Evolutionary conservation across 768 basidiomycete genomes (phyloP).

Genomic region (Amylocystis lapponica): DNA sequence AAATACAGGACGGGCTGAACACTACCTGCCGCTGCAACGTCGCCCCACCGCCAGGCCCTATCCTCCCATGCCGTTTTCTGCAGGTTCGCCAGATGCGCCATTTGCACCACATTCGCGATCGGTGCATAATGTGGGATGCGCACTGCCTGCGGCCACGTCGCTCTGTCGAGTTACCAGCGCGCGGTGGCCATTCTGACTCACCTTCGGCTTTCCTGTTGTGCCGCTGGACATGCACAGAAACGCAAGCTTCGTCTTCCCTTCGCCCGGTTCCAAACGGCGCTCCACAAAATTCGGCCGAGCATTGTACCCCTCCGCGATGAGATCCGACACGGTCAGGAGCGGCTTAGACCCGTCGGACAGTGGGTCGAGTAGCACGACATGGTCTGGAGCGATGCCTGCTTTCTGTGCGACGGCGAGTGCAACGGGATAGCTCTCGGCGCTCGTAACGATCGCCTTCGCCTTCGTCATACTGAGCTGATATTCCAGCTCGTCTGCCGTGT

Average conservation of each 20-base stretch:
- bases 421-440: constrained; percentile 16
- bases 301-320: constrained; percentile 47
- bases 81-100: constrained; percentile 42
- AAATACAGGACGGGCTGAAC: constrained; percentile 4
- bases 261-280: constrained; percentile 45
- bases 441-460: constrained; percentile 21
- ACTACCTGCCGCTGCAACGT: constrained; percentile 54
- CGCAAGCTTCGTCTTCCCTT: constrained; percentile 65
- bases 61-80: constrained; percentile 31
- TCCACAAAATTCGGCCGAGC: constrained; percentile 41
- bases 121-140: constrained; percentile 32
- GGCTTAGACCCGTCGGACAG: constrained; percentile 10
- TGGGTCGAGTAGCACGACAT: constrained; percentile 21
- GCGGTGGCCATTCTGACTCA: constrained; percentile 12
- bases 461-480: constrained; percentile 27
- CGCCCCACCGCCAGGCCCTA: constrained; percentile 53
- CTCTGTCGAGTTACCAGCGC: neutral
- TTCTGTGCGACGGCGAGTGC: constrained; percentile 19
- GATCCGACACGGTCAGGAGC: constrained; percentile 34
- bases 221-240: constrained; percentile 72
- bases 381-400: constrained; percentile 16
- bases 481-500: constrained; percentile 24
- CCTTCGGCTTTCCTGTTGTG: constrained; percentile 74
- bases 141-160: constrained; percentile 25
- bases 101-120: constrained; percentile 29